phyloP scores from a whole-genome alignment of 441 rosid genomes.

The Dalechampia spathulata region DNA sequence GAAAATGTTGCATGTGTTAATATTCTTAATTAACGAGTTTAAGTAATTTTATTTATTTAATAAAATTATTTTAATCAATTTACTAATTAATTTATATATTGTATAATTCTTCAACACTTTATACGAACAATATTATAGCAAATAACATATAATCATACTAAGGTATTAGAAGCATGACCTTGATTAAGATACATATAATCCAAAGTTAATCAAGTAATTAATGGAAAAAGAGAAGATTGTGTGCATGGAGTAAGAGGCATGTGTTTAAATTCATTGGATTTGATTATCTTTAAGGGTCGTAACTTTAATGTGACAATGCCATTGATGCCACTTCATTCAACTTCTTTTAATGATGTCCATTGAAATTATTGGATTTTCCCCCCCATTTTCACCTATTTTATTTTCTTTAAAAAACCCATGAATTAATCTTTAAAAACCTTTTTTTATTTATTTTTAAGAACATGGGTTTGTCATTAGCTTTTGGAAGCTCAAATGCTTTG shows the following conservation, averaged over 20 bases:
- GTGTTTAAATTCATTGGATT: conserved; percentile 13
- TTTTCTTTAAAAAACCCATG: conserved; percentile 1
- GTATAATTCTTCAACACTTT: too few relatives aligned
- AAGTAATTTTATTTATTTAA: too few relatives aligned
- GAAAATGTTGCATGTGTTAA: too few relatives aligned
- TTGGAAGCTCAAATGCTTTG: conserved; percentile 21
- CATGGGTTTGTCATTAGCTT: conserved; percentile 29
- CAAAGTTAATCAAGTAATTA: conserved; percentile 7
- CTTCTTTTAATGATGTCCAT: conserved; percentile 44
- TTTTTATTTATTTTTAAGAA: conserved; percentile 21
- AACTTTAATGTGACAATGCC: conserved; percentile 28
- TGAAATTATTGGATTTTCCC: conserved; percentile 32
- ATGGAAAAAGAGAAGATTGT: conserved; percentile 8
- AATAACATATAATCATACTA: too few relatives aligned
- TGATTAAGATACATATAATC: conserved; percentile 16
- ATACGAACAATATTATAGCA: too few relatives aligned
- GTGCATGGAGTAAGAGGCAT: conserved; percentile 14
- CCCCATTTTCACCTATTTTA: too few relatives aligned
- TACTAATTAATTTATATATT: too few relatives aligned
- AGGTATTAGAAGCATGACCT: too few relatives aligned
- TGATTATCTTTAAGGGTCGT: conserved; percentile 11
- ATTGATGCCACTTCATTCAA: conserved; percentile 43
- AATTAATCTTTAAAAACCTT: background rate
- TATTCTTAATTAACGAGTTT: too few relatives aligned
- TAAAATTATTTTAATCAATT: too few relatives aligned